phyloP scores from a whole-genome alignment of 1,139 yeast genomes.

The Suhomyces guaymorum region DNA sequence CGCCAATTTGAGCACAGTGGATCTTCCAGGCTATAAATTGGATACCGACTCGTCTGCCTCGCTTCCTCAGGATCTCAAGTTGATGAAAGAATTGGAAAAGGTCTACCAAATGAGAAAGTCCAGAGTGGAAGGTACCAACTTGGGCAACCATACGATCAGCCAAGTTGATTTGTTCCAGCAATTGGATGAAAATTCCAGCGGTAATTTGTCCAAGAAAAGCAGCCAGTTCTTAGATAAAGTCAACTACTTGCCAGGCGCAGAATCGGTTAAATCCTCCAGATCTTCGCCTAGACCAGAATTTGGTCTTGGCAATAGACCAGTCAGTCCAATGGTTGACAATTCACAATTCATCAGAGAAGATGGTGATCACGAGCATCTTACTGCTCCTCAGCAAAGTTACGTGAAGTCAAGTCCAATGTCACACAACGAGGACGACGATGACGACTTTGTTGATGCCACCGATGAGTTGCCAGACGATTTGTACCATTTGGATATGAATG shows the following conservation, averaged over 20 bases:
- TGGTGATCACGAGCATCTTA: slow-evolving; percentile 10
- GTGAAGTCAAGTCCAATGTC: slow-evolving; percentile 3
- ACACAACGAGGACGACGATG: slow-evolving; percentile 8
- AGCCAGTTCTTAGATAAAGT: slow-evolving; percentile 8
- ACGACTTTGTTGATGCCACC: slow-evolving; percentile 10
- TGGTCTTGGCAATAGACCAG: slow-evolving; percentile 5
- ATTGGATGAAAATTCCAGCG: slow-evolving; percentile 1
- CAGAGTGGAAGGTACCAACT: slow-evolving; percentile 59
- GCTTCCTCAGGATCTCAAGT: slow-evolving; percentile 47
- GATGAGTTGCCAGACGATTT: slow-evolving; percentile 7
- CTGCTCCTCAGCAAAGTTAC: not conserved
- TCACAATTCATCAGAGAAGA: slow-evolving; percentile 8
- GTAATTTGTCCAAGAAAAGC: slow-evolving; percentile 7
- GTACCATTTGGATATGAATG: not conserved
- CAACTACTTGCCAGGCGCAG: slow-evolving; percentile 6
- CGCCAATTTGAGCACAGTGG: slow-evolving; percentile 37
- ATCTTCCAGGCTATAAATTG: slow-evolving; percentile 41
- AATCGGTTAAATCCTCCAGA: slow-evolving; percentile 3
- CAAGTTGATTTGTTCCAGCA: slow-evolving; percentile 10
- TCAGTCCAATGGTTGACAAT: slow-evolving; percentile 10
- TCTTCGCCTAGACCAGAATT: slow-evolving; percentile 4
- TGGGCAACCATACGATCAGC: slow-evolving; percentile 22
- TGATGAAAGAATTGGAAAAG: slow-evolving; percentile 56
- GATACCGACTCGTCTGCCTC: slow-evolving; percentile 25
- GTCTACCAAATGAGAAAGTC: slow-evolving; percentile 63